Evolutionary conservation across 495 filamentous ascomycete species (phyloP).

Genomic region (Staphylotrichum longicolle): DNA sequence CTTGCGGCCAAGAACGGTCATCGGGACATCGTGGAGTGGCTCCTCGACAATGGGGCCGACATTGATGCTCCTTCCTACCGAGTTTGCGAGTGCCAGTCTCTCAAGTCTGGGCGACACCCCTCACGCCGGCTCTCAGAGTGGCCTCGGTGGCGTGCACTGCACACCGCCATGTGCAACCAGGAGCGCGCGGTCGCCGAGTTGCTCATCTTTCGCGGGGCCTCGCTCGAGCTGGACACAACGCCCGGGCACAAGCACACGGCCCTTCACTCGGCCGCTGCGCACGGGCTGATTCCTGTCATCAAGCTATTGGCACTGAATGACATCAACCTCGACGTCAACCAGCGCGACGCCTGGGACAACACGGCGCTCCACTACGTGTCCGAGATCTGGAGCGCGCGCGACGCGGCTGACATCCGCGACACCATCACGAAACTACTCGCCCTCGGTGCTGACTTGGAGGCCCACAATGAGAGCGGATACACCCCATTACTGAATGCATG

Average conservation of each 20-base stretch:
- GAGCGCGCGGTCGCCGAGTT: slow-evolving; percentile 33
- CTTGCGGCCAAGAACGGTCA: slow-evolving; percentile 36
- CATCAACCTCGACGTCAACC: slow-evolving; percentile 27
- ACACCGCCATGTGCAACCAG: slow-evolving; percentile 38
- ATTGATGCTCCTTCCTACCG: slow-evolving; percentile 31
- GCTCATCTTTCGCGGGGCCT: slow-evolving; percentile 37
- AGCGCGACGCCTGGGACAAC: slow-evolving; percentile 27
- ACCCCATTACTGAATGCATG: slow-evolving; percentile 31
- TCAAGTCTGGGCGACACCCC: slow-evolving; percentile 23
- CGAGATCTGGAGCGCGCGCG: slow-evolving; percentile 24
- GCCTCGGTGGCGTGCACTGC: slow-evolving; percentile 37
- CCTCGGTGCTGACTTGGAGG: slow-evolving; percentile 31
- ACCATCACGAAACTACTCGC: slow-evolving; percentile 32
- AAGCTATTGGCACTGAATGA: slow-evolving; percentile 29
- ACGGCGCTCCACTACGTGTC: slow-evolving; percentile 32
- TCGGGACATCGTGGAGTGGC: slow-evolving; percentile 31
- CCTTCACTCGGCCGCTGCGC: slow-evolving; percentile 31
- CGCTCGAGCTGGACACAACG: slow-evolving; percentile 26
- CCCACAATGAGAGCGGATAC: slow-evolving; percentile 27
- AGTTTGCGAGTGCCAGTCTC: slow-evolving; percentile 31
- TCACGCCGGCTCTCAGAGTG: slow-evolving; percentile 11
- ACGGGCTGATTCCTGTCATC: slow-evolving; percentile 30
- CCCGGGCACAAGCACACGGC: slow-evolving; percentile 27
- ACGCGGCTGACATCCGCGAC: slow-evolving; percentile 23
- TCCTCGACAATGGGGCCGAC: slow-evolving; percentile 37